Conservation (phyloP, 495 filamentous ascomycete species). For the Aspergillus nidulans region DNA sequence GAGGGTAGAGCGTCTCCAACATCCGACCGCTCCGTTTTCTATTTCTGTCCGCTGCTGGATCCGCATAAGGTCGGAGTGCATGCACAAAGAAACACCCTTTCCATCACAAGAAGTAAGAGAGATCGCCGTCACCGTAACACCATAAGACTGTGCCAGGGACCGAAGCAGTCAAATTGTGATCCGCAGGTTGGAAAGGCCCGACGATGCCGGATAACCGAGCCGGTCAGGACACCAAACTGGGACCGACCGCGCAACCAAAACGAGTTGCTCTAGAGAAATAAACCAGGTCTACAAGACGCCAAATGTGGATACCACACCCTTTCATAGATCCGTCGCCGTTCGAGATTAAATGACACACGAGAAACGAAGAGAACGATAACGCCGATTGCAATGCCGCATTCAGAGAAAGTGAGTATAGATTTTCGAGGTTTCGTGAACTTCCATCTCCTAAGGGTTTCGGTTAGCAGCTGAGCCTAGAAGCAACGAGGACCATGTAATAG, state of each 20-base stretch:
- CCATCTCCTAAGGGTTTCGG: constrained; percentile 75
- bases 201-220: constrained; percentile 4
- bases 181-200: not conserved
- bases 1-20: constrained; percentile 10
- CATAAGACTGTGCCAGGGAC: constrained; percentile 14
- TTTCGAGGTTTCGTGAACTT: constrained; percentile 97
- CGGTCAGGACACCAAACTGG: constrained; percentile 3
- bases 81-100: constrained; percentile 9
- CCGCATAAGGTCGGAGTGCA: constrained; percentile 13
- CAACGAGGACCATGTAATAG: constrained; percentile 1
- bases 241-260: constrained; percentile 20
- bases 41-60: constrained; percentile 10
- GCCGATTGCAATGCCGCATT: constrained; percentile 31
- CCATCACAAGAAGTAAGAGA: constrained; percentile 13
- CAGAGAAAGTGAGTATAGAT: constrained; percentile 99
- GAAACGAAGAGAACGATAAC: constrained; percentile 16
- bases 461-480: constrained; percentile 26
- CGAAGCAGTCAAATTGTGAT: constrained; percentile 6
- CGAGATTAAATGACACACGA: constrained; percentile 20
- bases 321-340: constrained; percentile 22
- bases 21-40: constrained; percentile 5
- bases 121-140: constrained; percentile 19
- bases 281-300: constrained; percentile 25
- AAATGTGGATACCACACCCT: constrained; percentile 21
- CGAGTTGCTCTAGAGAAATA: constrained; percentile 18